Conservation (phyloP, 768 basidiomycete species). For the Collybia nuda region DNA sequence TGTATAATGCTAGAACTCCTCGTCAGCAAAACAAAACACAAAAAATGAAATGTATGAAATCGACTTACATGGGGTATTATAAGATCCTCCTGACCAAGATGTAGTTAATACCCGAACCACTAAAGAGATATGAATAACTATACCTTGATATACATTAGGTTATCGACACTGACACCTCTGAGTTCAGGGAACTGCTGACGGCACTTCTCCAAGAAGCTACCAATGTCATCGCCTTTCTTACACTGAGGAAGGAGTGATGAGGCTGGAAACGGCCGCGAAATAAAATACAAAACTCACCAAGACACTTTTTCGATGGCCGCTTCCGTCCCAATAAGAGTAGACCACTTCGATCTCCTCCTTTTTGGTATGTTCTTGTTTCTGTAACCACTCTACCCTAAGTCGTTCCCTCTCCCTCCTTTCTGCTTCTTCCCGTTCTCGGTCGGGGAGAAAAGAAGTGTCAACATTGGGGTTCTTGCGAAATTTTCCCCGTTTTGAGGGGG, state of each 20-base stretch:
- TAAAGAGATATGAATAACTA: slow-evolving; percentile 11
- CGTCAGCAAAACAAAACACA: slow-evolving; percentile 4
- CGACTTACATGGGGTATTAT: slow-evolving; percentile 89
- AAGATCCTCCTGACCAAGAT: slow-evolving; percentile 75
- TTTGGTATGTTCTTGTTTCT: slow-evolving; percentile 59
- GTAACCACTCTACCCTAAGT: slow-evolving; percentile 90
- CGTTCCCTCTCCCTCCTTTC: slow-evolving; percentile 89
- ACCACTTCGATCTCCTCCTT: slow-evolving; percentile 83
- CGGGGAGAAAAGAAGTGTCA: slow-evolving; percentile 97
- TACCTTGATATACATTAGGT: slow-evolving; percentile 98
- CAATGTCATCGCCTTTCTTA: slow-evolving; percentile 93
- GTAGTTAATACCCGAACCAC: not conserved
- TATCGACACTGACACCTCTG: slow-evolving; percentile 87
- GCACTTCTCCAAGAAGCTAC: slow-evolving; percentile 88
- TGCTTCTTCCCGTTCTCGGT: slow-evolving; percentile 93
- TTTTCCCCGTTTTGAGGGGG: slow-evolving; percentile 67
- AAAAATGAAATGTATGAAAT: not conserved
- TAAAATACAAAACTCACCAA: slow-evolving; percentile 51
- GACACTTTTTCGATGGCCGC: slow-evolving; percentile 92
- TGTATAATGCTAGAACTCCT: slow-evolving; percentile 75
- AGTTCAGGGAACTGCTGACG: slow-evolving; percentile 92
- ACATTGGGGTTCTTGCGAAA: slow-evolving; percentile 95
- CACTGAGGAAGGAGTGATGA: slow-evolving; percentile 52
- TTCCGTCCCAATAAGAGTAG: slow-evolving; percentile 99
- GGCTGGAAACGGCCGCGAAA: not conserved